Percentiles rank a stretch among this genome's conserved stretches.
Evolutionary conservation across 352 stramenopile genomes (phyloP).

Genomic region (Phytophthora colocasiae): DNA sequence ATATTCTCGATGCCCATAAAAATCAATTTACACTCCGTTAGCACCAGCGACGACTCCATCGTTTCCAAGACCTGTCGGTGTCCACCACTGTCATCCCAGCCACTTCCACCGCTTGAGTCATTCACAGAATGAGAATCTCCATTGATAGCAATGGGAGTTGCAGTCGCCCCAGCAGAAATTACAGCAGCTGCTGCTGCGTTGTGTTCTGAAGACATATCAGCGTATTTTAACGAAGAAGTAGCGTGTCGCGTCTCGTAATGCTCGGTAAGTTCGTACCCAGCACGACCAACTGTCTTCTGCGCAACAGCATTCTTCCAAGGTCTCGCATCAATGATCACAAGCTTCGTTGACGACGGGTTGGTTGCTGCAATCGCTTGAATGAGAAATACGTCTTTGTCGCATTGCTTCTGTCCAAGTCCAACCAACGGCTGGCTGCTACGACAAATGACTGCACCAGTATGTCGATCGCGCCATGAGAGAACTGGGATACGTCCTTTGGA

Average conservation of each 20-base stretch:
- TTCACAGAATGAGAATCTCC: constrained; percentile 20
- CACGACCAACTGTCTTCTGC: constrained; percentile 90
- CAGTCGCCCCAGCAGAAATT: constrained; percentile 12
- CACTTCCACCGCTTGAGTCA: constrained; percentile 5
- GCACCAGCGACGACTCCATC: constrained; percentile 60
- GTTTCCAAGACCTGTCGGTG: constrained; percentile 44
- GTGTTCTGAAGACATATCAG: constrained; percentile 61
- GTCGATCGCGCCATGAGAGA: constrained; percentile 80
- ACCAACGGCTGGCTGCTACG: constrained; percentile 88
- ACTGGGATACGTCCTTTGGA: constrained; percentile 86
- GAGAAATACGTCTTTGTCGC: constrained; percentile 84
- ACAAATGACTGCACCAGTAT: constrained; percentile 79
- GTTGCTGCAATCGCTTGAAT: constrained; percentile 82
- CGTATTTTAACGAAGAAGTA: constrained; percentile 67
- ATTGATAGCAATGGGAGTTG: constrained; percentile 21
- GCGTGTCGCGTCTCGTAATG: constrained; percentile 81
- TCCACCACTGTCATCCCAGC: constrained; percentile 26
- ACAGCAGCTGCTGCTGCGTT: constrained; percentile 29
- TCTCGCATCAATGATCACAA: constrained; percentile 91
- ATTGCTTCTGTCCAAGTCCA: constrained; percentile 82
- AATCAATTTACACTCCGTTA: constrained; percentile 86
- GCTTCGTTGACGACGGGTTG: constrained; percentile 78
- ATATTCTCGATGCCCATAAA: constrained; percentile 95
- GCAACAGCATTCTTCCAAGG: constrained; percentile 92
- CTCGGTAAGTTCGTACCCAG: constrained; percentile 89